Evolutionary conservation across 2,329 filamentous ascomycete species (phyloP).

Genomic region (Rhexocercosporidium sp.): DNA sequence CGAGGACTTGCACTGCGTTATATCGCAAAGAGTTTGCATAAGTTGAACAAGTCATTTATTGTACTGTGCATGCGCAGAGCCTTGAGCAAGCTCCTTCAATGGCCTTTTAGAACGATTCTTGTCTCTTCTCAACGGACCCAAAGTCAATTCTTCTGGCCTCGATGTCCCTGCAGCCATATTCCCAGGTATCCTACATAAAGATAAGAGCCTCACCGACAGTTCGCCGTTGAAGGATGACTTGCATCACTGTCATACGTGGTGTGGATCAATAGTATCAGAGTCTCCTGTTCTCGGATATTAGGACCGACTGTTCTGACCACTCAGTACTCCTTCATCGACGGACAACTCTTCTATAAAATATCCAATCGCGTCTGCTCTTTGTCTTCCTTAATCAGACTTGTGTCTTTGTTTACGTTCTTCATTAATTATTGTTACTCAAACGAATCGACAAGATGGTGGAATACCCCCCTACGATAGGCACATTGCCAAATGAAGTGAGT

Average conservation of each 20-base stretch:
- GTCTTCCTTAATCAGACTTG: neutral
- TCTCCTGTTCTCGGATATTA: conserved; percentile 21
- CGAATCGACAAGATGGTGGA: conserved; percentile 6
- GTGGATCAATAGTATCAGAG: conserved; percentile 19
- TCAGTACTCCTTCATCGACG: neutral
- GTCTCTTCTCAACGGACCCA: neutral
- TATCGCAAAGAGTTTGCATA: neutral
- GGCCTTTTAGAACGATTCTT: neutral
- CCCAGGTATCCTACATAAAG: neutral
- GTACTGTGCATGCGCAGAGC: neutral
- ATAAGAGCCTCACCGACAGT: conserved; percentile 23
- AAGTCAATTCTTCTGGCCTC: neutral
- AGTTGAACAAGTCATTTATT: no score
- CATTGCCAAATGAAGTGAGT: conserved; percentile 20
- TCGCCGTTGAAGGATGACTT: neutral
- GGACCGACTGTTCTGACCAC: conserved; percentile 14
- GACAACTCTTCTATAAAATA: neutral
- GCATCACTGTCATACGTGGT: conserved; percentile 18
- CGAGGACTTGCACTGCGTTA: neutral
- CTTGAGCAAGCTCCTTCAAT: neutral
- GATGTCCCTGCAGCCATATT: neutral
- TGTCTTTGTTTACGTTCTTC: neutral
- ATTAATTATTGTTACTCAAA: neutral
- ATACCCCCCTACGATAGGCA: conserved; percentile 2
- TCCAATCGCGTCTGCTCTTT: neutral